Percentiles rank a stretch among this genome's conserved stretches.
phyloP scores from a whole-genome alignment of 2,329 filamentous ascomycete species.

The Lachnellula hyalina region DNA sequence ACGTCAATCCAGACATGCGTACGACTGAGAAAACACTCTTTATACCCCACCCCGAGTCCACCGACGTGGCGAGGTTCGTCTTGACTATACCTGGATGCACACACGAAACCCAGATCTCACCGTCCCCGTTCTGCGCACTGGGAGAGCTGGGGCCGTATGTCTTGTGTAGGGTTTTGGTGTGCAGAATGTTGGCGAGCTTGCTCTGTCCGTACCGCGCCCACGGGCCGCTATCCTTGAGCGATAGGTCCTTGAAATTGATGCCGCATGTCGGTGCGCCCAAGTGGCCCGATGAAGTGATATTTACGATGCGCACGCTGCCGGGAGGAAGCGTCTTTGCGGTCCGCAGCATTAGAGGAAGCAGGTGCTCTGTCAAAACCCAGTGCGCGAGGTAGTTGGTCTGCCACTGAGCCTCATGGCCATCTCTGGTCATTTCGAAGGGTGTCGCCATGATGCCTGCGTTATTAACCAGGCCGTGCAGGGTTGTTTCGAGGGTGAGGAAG shows the following conservation, averaged over 20 bases:
- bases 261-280: conserved; percentile 12
- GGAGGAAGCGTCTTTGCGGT: conserved; percentile 11
- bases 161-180: conserved; percentile 34
- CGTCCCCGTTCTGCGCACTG: conserved; percentile 25
- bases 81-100: conserved; percentile 37
- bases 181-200: conserved; percentile 42
- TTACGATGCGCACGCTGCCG: conserved; percentile 18
- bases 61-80: conserved; percentile 23
- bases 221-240: conserved; percentile 29
- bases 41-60: conserved; percentile 12
- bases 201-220: conserved; percentile 39
- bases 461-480: conserved; percentile 38
- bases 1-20: conserved; percentile 14
- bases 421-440: conserved; percentile 28
- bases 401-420: conserved; percentile 34
- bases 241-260: conserved; percentile 16
- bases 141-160: conserved; percentile 30
- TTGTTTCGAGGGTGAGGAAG: conserved; percentile 10
- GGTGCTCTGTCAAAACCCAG: conserved; percentile 15
- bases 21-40: conserved; percentile 13
- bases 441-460: conserved; percentile 36
- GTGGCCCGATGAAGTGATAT: conserved; percentile 17
- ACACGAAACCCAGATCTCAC: conserved; percentile 34
- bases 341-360: conserved; percentile 14
- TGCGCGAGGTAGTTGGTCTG: conserved; percentile 28